Percentiles rank a stretch among this genome's conserved stretches.
Conservation (phyloP, 2,329 filamentous ascomycete genomes). For the Curvularia sp. region DNA sequence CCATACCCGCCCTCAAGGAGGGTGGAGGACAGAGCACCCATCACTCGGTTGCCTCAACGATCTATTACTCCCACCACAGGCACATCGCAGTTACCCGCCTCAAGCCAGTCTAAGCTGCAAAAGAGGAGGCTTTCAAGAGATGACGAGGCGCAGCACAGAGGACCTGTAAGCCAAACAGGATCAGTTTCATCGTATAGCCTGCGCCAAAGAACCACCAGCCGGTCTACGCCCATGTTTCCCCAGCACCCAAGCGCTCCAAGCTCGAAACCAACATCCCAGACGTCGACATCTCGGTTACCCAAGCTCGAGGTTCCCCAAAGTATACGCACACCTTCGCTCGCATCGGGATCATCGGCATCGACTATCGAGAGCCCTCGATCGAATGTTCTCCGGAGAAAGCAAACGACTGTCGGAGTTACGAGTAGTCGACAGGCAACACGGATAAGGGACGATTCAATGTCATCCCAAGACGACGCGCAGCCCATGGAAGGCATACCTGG, state of each 20-base stretch:
- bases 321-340: slow-evolving; percentile 57
- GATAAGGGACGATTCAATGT: slow-evolving; percentile 44
- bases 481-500: slow-evolving; percentile 38
- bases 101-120: slow-evolving; percentile 45
- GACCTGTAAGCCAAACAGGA: slow-evolving; percentile 28
- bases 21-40: slow-evolving; percentile 42
- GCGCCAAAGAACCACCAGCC: slow-evolving; percentile 34
- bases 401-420: slow-evolving; percentile 51
- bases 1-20: slow-evolving; percentile 45
- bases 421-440: slow-evolving; percentile 41
- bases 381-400: slow-evolving; percentile 55
- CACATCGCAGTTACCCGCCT: slow-evolving; percentile 36
- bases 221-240: slow-evolving; percentile 32
- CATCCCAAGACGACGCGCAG: slow-evolving; percentile 44
- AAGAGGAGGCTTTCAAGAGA: slow-evolving; percentile 47
- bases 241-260: slow-evolving; percentile 24
- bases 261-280: slow-evolving; percentile 36
- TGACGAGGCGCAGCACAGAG: slow-evolving; percentile 36
- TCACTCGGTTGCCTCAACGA: slow-evolving; percentile 48
- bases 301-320: slow-evolving; percentile 46
- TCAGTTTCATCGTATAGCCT: slow-evolving; percentile 28
- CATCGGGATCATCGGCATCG: slow-evolving; percentile 58
- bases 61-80: slow-evolving; percentile 46
- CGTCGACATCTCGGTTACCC: slow-evolving; percentile 43
- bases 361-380: slow-evolving; percentile 56